Evolutionary conservation across 495 filamentous ascomycete genomes (phyloP).

Genomic region (Geopyxis carbonaria): DNA sequence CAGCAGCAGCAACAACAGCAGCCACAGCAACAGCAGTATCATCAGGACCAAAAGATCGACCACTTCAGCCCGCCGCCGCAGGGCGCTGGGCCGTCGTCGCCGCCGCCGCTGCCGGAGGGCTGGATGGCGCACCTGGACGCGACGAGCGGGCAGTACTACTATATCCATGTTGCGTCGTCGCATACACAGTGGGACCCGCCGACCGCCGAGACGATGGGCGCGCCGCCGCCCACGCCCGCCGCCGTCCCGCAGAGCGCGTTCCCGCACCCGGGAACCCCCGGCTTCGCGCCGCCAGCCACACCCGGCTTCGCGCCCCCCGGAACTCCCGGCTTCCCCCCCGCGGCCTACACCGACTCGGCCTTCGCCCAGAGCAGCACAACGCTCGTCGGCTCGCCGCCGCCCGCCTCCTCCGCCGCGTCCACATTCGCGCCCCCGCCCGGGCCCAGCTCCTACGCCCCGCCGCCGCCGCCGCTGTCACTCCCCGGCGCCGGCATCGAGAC

Average conservation of each 20-base stretch:
- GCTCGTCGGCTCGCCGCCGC: not conserved
- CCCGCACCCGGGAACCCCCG: conserved; percentile 13
- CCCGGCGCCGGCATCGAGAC: conserved; percentile 74
- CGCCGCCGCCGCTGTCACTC: conserved; percentile 64
- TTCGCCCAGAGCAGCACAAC: too few relatives aligned
- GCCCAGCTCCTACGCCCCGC: conserved; percentile 32
- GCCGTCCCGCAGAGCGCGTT: conserved; percentile 28
- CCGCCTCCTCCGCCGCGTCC: conserved; percentile 15
- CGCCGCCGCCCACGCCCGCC: conserved; percentile 43
- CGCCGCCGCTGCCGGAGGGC: conserved; percentile 85
- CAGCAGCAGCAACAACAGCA: conserved; percentile 1
- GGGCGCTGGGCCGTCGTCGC: conserved; percentile 48
- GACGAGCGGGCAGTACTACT: conserved; percentile 94
- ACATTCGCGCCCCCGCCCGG: conserved; percentile 24
- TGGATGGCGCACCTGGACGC: conserved; percentile 97
- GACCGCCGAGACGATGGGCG: conserved; percentile 57
- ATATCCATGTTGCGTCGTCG: conserved; percentile 90
- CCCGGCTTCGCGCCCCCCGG: conserved; percentile 39
- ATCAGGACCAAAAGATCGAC: conserved; percentile 7
- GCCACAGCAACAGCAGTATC: conserved; percentile 11
- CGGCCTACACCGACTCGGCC: not conserved
- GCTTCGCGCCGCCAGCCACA: conserved; percentile 4
- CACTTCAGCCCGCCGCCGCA: conserved; percentile 33
- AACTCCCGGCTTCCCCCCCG: conserved; percentile 24
- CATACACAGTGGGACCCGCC: conserved; percentile 98